Base-by-base conservation (phyloP, 257 asterid genomes). In the Forsythia viridissima region DNA sequence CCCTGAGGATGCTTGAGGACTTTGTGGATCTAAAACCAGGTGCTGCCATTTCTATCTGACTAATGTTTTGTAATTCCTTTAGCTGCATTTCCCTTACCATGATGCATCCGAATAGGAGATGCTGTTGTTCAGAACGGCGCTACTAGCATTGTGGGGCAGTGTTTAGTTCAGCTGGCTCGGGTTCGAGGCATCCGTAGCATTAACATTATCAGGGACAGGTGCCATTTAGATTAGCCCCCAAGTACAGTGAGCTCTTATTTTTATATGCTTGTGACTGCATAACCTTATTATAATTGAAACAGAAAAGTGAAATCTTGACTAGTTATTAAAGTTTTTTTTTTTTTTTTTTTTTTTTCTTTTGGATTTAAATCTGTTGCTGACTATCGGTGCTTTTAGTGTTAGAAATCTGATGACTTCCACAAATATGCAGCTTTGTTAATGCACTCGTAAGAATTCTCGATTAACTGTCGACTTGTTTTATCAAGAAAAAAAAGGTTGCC, bases 121-220 rank as follows among this genome's bases (percentile, higher is more conserved):
- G 83, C 91, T 80, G 83, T 96, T 55, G 98, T 96, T 77, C 99
- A 96, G 85, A 96, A 96, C 79, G 99, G 99, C 67, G 97, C 99
- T 42, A 93, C 99, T 52, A 93, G 99, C 90, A 92, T 96, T 44
- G 99, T 93, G 20, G 99, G 99, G 70, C 99, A 91, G 87, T 96
- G 99, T 75, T 67, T 92, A 83, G 87, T 92, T 87, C 99, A 96
- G 89, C 96, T 96, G 81, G 99, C 99, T 69, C 91, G 88, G 63
- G 71, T 86, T 80, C 92, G 87, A 78, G 97, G 98, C 86, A 86
- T 96, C 71, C 91, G 71, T 48, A 91, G 92, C 68, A 73, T 96
- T 66, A 96, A 93, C 84, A 85, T 96, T 72, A 87, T 93, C 77
- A 92, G 99, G 80, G 97, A 96, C 91, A 93, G 98, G 98, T 94